Conservation (phyloP, 495 filamentous ascomycete genomes). For the Baudoinia panamericana region DNA sequence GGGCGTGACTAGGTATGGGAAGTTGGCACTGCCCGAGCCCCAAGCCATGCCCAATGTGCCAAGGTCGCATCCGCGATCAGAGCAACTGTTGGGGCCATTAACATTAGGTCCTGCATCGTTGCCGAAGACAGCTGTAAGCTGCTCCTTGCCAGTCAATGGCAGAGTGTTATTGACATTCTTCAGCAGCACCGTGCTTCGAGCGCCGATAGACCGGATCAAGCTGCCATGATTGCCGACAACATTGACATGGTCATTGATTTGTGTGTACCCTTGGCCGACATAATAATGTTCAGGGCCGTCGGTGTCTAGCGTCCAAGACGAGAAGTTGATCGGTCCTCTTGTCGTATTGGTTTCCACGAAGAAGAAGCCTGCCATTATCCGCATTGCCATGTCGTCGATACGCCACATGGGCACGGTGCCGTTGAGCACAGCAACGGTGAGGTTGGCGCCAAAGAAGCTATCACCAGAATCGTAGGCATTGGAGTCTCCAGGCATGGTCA, state of each 20-base stretch:
- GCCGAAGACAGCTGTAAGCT: slow-evolving; percentile 68
- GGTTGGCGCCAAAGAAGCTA: slow-evolving; percentile 75
- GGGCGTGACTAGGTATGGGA: slow-evolving; percentile 82
- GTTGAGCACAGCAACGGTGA: slow-evolving; percentile 76
- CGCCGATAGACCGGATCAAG: slow-evolving; percentile 60
- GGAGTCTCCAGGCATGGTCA: slow-evolving; percentile 84
- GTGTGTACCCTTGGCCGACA: slow-evolving; percentile 45
- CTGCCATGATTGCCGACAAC: slow-evolving; percentile 61
- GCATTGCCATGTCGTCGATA: slow-evolving; percentile 78
- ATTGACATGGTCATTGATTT: slow-evolving; percentile 75
- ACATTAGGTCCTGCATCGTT: slow-evolving; percentile 69
- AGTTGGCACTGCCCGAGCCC: slow-evolving; percentile 79
- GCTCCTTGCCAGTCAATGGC: slow-evolving; percentile 61
- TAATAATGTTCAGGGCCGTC: slow-evolving; percentile 53
- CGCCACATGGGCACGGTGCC: slow-evolving; percentile 83
- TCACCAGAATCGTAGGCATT: slow-evolving; percentile 53
- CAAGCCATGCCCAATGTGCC: slow-evolving; percentile 89
- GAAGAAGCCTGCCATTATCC: slow-evolving; percentile 80
- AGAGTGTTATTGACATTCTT: slow-evolving; percentile 67
- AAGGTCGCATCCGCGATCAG: slow-evolving; percentile 64
- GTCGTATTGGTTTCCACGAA: slow-evolving; percentile 60
- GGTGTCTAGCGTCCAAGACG: slow-evolving; percentile 70
- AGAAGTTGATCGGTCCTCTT: slow-evolving; percentile 53
- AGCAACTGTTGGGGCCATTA: slow-evolving; percentile 72
- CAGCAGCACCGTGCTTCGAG: slow-evolving; percentile 68